Percentiles rank a stretch among this genome's conserved stretches.
Conservation (phyloP, 2,329 filamentous ascomycete species). For the Pestalotiopsis sp. region DNA sequence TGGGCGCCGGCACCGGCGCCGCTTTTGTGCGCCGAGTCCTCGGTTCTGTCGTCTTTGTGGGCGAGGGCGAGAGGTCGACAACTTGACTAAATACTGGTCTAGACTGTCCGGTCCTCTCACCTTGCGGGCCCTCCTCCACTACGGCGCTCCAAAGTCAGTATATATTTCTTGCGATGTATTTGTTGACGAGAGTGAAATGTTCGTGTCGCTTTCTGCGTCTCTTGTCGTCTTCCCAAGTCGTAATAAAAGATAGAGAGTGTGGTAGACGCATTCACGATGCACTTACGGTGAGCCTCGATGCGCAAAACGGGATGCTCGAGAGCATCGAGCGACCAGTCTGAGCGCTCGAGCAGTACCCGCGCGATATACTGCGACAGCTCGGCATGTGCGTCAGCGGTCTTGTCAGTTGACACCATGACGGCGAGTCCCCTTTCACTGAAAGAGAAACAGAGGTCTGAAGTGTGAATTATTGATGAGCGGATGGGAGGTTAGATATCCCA, state of each 20-base stretch:
- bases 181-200: neutral
- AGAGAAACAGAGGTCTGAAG: neutral
- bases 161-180: neutral
- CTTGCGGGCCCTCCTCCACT: neutral
- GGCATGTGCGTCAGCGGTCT: neutral
- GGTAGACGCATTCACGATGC: neutral
- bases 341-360: neutral
- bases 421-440: neutral
- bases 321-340: neutral
- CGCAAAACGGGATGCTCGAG: neutral
- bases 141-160: neutral
- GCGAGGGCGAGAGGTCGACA: neutral
- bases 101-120: neutral
- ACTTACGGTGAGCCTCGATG: conserved; percentile 1
- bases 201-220: neutral
- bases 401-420: neutral
- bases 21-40: neutral
- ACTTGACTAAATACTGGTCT: neutral
- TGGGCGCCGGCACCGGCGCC: neutral
- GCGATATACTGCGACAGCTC: conserved; percentile 5
- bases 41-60: neutral
- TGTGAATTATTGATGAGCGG: neutral
- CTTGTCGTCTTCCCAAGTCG: neutral
- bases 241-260: neutral
- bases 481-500: neutral